Conservation (phyloP, 139 green algal genomes). For the Zygnema circumcarinatum region DNA sequence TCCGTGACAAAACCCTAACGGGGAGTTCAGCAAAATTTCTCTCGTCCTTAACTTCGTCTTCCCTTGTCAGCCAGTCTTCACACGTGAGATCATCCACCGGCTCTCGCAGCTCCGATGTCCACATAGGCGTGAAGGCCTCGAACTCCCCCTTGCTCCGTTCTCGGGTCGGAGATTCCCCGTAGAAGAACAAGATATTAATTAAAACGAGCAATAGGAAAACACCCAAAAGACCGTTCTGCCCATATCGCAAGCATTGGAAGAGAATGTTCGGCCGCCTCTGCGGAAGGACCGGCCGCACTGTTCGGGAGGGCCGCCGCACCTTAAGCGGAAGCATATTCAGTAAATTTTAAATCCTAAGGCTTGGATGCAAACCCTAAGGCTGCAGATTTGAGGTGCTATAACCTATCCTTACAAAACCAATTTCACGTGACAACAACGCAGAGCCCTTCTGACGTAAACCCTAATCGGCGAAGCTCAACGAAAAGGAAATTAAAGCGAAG, state of each 20-base stretch:
- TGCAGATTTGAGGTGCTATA: too few species aligned
- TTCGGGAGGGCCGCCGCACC: not conserved
- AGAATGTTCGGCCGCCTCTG: not conserved
- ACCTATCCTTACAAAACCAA: too few species aligned
- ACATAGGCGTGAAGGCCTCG: not conserved
- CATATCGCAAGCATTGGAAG: not conserved
- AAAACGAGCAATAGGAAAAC: not conserved
- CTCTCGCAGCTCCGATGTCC: not conserved
- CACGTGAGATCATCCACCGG: conserved; percentile 10
- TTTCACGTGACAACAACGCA: too few species aligned
- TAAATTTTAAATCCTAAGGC: not conserved
- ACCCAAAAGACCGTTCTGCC: not conserved
- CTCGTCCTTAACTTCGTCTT: not conserved
- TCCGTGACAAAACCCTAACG: not conserved
- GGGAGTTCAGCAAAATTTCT: conserved; percentile 7
- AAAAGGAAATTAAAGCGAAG: too few species aligned
- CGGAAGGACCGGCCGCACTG: not conserved
- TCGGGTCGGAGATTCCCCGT: not conserved
- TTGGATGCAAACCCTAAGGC: too few species aligned
- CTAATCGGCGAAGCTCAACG: too few species aligned
- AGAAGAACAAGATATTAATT: not conserved
- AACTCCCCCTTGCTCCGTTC: not conserved
- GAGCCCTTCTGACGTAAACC: too few species aligned
- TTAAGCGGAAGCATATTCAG: not conserved
- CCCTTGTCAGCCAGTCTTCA: conserved; percentile 9